phyloP scores from a whole-genome alignment of 805 yeast genomes.

The Yarrowia phangngaensis region DNA sequence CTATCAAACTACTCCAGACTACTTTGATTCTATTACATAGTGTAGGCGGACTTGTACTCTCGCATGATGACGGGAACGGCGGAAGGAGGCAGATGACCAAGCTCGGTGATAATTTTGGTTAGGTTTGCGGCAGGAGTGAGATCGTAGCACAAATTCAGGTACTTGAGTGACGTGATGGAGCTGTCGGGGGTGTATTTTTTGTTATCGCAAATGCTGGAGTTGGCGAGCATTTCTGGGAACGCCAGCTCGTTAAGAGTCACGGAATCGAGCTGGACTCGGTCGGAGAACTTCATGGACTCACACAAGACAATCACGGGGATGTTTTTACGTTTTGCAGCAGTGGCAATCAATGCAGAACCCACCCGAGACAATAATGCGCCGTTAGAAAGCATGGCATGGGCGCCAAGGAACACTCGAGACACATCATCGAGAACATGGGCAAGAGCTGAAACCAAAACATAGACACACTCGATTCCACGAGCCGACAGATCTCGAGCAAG shows the following conservation, averaged over 20 bases:
- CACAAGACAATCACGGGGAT: constrained; percentile 95
- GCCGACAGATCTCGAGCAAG: constrained; percentile 62
- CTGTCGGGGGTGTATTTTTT: constrained; percentile 19
- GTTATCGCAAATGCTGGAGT: constrained; percentile 35
- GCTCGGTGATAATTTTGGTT: constrained; percentile 91
- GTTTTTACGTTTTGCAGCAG: constrained; percentile 81
- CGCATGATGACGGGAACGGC: constrained; percentile 95
- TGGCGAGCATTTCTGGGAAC: constrained; percentile 37
- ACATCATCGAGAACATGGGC: constrained; percentile 80
- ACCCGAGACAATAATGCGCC: constrained; percentile 91
- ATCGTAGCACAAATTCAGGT: constrained; percentile 85
- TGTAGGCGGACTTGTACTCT: constrained; percentile 61
- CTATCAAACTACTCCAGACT: neutral
- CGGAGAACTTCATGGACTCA: constrained; percentile 90
- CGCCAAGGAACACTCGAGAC: constrained; percentile 88
- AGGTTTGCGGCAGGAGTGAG: constrained; percentile 90
- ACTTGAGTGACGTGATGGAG: constrained; percentile 45
- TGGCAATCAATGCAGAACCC: constrained; percentile 90
- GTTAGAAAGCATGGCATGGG: constrained; percentile 94
- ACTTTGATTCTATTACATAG: neutral
- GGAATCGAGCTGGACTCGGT: constrained; percentile 93
- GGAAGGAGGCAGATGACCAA: constrained; percentile 96
- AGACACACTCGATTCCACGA: constrained; percentile 66
- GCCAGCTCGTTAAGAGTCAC: constrained; percentile 84
- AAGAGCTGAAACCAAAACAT: constrained; percentile 73